Evolutionary conservation across 1,284 basidiomycete species (phyloP).

Genomic region (Marasmius sp.): DNA sequence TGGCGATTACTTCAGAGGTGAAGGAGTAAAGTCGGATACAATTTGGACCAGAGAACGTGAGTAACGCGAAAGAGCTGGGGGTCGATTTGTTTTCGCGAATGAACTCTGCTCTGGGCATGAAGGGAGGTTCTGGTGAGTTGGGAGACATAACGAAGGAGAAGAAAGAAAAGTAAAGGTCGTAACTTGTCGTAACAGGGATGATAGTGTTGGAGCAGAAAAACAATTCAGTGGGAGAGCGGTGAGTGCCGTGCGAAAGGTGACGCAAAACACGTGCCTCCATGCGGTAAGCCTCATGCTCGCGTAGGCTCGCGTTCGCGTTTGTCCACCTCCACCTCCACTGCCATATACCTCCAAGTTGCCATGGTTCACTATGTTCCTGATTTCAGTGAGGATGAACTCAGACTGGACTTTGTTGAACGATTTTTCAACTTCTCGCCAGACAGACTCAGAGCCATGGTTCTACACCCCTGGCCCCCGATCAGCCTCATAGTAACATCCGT

Average conservation of each 20-base stretch:
- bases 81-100: slow-evolving; percentile 50
- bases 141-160: slow-evolving; percentile 16
- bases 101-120: slow-evolving; percentile 71
- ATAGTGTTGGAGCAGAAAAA: slow-evolving; percentile 7
- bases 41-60: slow-evolving; percentile 63
- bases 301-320: no score
- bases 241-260: slow-evolving; percentile 3
- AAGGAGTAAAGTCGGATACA: slow-evolving; percentile 71
- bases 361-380: no score
- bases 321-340: no score
- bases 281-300: no score
- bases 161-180: slow-evolving; percentile 4
- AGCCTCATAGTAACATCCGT: no score
- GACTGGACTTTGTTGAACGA: no score
- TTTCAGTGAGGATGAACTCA: no score
- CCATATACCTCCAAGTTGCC: no score
- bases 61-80: slow-evolving; percentile 62
- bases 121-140: slow-evolving; percentile 39
- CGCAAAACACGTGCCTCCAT: neutral
- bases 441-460: no score
- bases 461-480: no score
- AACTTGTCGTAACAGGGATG: slow-evolving; percentile 7
- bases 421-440: no score
- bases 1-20: slow-evolving; percentile 46
- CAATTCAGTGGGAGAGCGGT: neutral